These are phyloP conservation scores for Penicillium lagena DNA, from an alignment of 495 filamentous ascomycete genomes.

Conservation along the genomic window DNA sequence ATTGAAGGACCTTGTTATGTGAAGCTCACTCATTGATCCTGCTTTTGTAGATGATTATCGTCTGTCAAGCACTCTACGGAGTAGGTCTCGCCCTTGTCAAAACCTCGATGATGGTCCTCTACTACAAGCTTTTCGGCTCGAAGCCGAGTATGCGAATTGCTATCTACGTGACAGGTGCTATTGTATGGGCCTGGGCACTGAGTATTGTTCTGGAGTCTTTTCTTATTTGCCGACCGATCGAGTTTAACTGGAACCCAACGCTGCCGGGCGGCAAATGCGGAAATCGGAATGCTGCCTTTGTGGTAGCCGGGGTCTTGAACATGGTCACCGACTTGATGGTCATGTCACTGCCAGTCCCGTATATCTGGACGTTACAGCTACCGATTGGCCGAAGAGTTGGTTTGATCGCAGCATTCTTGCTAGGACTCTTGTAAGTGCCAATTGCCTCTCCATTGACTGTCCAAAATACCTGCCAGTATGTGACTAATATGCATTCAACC, in stretches of 20 bases:
- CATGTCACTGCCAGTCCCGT: constrained; percentile 40
- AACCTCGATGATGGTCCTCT: too few species aligned
- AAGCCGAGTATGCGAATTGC: too few species aligned
- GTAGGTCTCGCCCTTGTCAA: too few species aligned
- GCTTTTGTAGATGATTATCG: constrained; percentile 1
- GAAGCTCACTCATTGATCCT: not conserved
- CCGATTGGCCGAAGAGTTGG: constrained; percentile 32
- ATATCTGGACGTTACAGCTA: constrained; percentile 41
- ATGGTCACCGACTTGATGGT: constrained; percentile 43
- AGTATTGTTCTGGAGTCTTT: constrained; percentile 8
- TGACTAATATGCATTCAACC: too few species aligned
- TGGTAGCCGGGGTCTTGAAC: constrained; percentile 35
- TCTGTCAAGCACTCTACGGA: not conserved
- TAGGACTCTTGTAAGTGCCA: constrained; percentile 6
- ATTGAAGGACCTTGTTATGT: too few species aligned
- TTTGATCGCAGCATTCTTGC: not conserved
- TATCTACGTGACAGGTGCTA: not conserved
- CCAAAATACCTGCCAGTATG: not conserved
- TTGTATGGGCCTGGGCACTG: constrained; percentile 9
- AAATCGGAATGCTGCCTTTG: constrained; percentile 33
- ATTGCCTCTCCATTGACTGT: not conserved
- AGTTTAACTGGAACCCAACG: constrained; percentile 40
- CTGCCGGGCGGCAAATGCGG: constrained; percentile 36
- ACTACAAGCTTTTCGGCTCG: too few species aligned
- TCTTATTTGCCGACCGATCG: constrained; percentile 36